Evolutionary conservation across 2,329 filamentous ascomycete genomes (phyloP), one percentile per base, ranked within the genome.

Genomic region (Epichloe coenophiala): DNA sequence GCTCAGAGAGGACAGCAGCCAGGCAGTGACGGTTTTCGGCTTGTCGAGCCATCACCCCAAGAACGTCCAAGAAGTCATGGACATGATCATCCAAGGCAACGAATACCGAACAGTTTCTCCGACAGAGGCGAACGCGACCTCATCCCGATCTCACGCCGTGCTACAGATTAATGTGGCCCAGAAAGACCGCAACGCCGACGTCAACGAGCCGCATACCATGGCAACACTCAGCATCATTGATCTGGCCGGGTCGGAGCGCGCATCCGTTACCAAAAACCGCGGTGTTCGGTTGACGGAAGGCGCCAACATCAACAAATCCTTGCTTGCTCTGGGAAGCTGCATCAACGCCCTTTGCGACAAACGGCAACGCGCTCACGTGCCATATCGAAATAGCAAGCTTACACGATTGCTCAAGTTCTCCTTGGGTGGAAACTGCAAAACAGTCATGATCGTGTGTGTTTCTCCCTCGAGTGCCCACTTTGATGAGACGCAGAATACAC

Each of bases 371-470:
- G 93, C 94, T 58, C 93, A 98, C 66, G 86, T 98, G 13, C 93
- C 93, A 1, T 98, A 98, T 71, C 82, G 93, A 59, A 97, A 98
- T 71, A 97, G 91, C 56, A 98, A 97, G 63, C 82, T 98, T 50
- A 98, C 93, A 0, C 83, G 93, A 49, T 75, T 98, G 4, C 78
- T 98, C 49, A 98, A 98, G 62, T 98, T 98, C 69, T 95, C 91
- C 0, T 79, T 98, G 0, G 93, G 93, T 33, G 93, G 93, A 3
- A 98, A 98, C 67, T 98, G 93, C 76, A 94, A 90, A 69, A 98
- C 93, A 0, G 93, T 98, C 65, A 98, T 98, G 93, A 97, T 98
- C 65, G 93, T 98, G 27, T 98, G 93, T 61, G 88, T 98, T 49
- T 96, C 90, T 59, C 93, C 93, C 1, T 96, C 89, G 1, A 97